These are phyloP conservation scores for Lentinus tigrinus DNA, from an alignment of 768 basidiomycete species.

Conservation along the genomic window DNA sequence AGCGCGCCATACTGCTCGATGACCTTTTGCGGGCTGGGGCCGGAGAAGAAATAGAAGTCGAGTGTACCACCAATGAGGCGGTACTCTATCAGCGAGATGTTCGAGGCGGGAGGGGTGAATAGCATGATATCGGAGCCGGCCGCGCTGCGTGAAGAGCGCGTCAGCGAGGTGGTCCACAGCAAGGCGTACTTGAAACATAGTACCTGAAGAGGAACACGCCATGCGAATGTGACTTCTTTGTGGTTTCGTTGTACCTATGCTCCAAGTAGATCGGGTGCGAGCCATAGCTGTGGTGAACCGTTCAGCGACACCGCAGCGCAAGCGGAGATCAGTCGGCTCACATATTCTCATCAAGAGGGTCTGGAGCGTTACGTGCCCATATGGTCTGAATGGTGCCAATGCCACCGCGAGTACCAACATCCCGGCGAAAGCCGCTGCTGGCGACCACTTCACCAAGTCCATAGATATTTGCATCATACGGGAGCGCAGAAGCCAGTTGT, in stretches of 20 bases:
- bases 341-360: slow-evolving; percentile 68
- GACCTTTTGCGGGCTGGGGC: slow-evolving; percentile 47
- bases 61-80: slow-evolving; percentile 71
- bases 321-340: slow-evolving; percentile 29
- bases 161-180: background rate
- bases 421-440: slow-evolving; percentile 65
- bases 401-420: slow-evolving; percentile 48
- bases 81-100: slow-evolving; percentile 65
- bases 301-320: background rate
- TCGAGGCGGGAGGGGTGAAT: slow-evolving; percentile 51
- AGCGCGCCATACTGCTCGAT: slow-evolving; percentile 67
- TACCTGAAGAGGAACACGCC: slow-evolving; percentile 75
- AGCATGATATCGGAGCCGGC: slow-evolving; percentile 74
- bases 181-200: background rate
- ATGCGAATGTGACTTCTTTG: slow-evolving; percentile 57
- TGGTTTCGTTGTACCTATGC: slow-evolving; percentile 56
- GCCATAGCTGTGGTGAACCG: slow-evolving; percentile 49
- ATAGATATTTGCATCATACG: slow-evolving; percentile 68
- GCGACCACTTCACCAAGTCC: slow-evolving; percentile 74
- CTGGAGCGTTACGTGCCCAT: slow-evolving; percentile 62
- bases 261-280: slow-evolving; percentile 70
- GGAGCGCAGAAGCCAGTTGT: slow-evolving; percentile 68
- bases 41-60: slow-evolving; percentile 75
- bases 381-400: slow-evolving; percentile 61
- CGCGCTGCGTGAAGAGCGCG: slow-evolving; percentile 39